Base-by-base conservation (phyloP, 176 grass and related monocot species). In the Stipa capillata region DNA sequence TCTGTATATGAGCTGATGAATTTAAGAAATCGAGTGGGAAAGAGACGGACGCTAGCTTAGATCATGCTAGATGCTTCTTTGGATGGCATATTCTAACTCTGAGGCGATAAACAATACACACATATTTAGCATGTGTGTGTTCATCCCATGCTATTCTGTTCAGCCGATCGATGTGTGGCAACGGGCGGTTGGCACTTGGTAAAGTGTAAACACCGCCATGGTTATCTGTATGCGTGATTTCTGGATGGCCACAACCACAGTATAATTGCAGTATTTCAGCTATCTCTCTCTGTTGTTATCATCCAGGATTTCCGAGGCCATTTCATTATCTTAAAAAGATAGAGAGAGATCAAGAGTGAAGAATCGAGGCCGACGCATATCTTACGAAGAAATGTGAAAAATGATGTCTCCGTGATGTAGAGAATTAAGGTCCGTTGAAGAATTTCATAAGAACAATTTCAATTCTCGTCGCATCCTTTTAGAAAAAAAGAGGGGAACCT, bases 81-180 rank as follows among this genome's bases (percentile, higher is more conserved):
- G 23, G 29, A 54, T 53, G 35, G 56, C 68, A 67, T 58, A 48
- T 80, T 74, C 69, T 41, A 39, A 21, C 20, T n/a, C 17, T 35
- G 9, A 32, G 70, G 21, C 6, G 23, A 17, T 4, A 15, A n/a
- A n/a, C n/a, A 12, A 4, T 32, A 20, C 0, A 3, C 9, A 4
- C 78, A 34, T 68, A 75, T 81, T 68, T 75, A 68, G 33, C 70
- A 82, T 69, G 84, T 69, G n/a, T n/a, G n/a, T n/a, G 84, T 3
- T 57, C 13, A 2, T 72, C 0, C 40, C 7, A 35, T 24, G 33
- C 51, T 28, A n/a, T n/a, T n/a, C n/a, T n/a, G n/a, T n/a, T n/a
- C n/a, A n/a, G n/a, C n/a, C n/a, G n/a, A n/a, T 42, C 33, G 65
- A 63, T 45, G 10, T 80, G 11, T 65, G 28, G 27, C 14, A 21